Evolutionary conservation across 1,139 yeast genomes (phyloP), one percentile per base, ranked within the genome.

Genomic region (Magnusiomyces magnusii): DNA sequence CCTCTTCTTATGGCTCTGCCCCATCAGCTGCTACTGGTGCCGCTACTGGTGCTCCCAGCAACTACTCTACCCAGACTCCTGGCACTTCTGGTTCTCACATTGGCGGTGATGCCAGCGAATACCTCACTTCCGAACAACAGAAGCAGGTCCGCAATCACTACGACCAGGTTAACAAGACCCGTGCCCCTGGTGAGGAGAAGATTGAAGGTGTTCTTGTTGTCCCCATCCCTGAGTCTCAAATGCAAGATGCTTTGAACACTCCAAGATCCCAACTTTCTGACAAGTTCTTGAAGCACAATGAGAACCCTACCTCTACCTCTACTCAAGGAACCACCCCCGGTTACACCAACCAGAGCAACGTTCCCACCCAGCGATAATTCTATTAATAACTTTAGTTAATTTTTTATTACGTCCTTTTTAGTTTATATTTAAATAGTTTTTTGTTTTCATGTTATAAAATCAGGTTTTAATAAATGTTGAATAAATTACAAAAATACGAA

Each of bases 221-320:
- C 27, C 59, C 61, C 13, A 31, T 56, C 2, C 57, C 57, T 19
- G 54, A 49, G 21, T 53, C 54, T 19, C 59, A 56, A 31, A 19
- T 57, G 50, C 28, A 39, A 10, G 56, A 28, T 19, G 54, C 54
- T 15, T 21, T 51, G 44, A 19, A 34, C 19, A 51, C 54, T n/a
- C 54, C 54, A 19, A 13, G 44, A 17, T 51, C 54, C 10, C 47
- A 51, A 21, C 47, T 51, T 34, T 77, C 84, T 0, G 78, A 95
- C 5, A 51, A 51, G 47, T 51, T 10, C 44, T 36, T 51, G 47
- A 51, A 51, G 49, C 5, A 23, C 9, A 27, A 17, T n/a, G 21
- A 17, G 21, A 24, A 3, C 21, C 3, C 34, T 10, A 13, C 51
- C 17, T 5, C 50, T 27, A 23, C 27, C 21, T 5, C 28, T 23